Evolutionary conservation across 2,329 filamentous ascomycete genomes (phyloP), one percentile per base, ranked within the genome.

Genomic region (Fusarium keratoplasticum): DNA sequence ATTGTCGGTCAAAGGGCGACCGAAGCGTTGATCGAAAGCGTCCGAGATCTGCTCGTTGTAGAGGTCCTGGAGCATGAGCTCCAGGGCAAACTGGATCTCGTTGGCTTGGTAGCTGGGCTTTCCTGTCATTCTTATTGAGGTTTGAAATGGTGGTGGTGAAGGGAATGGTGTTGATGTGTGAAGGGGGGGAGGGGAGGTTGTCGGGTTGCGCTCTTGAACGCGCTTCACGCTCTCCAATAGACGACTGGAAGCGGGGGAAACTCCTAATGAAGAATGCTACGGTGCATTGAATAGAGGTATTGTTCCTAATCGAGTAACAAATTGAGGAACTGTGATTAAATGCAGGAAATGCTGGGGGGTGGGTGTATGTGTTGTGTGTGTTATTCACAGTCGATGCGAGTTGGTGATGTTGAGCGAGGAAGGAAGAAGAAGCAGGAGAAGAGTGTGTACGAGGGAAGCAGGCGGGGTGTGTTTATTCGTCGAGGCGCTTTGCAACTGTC

Each of bases 71-170:
- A 83, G 71, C 58, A 81, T 75, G 2, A 72, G 64, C 1, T 76
- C 66, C 54, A 85, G 76, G 42, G 84, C 70, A 71, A 81, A 84
- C 54, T 73, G 70, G 50, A 85, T 82, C 71, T 85, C 76, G 2
- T 80, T 76, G 9, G 77, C 67, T 11, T 74, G 79, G 73, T 85
- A 85, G 40, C 78, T 77, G 6, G 80, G 75, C 6, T 81, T 77
- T 16, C 83, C 82, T 0, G 72, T 71, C 72, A 74, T 74, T 25
- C 5, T 67, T 55, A 4, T 8, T 13, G 16, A 36, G 8, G 50
- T 0, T 31, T 4, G 59, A 44, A 20, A 6, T 27, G 31, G 22
- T 14, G 42, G 18, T 14, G 14, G 25, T n/a, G n/a, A 31, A 31
- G n/a, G 27, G 33, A 18, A 35, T 6, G 20, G 20, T 55, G 27